phyloP scores from a whole-genome alignment of 257 asterid species.

The Capsicum chinense region DNA sequence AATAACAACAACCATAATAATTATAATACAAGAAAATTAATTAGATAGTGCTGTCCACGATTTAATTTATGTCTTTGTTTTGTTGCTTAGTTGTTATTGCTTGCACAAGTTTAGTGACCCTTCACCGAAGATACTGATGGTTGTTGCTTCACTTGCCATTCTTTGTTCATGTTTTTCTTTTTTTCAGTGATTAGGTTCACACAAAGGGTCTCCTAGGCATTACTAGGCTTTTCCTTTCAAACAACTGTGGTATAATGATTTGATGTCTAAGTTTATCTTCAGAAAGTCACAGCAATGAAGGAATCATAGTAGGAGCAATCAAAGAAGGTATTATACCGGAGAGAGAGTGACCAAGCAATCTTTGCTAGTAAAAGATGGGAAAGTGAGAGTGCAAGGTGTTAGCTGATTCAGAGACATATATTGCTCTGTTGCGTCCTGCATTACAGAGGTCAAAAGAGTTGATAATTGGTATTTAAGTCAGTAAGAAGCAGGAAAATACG shows the following conservation, averaged over 20 bases:
- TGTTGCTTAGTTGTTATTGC: neutral
- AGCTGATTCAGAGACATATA: neutral
- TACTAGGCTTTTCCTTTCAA: neutral
- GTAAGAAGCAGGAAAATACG: neutral
- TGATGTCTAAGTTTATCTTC: neutral
- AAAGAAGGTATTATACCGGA: neutral
- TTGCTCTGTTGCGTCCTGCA: conserved; percentile 2
- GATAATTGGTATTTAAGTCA: conserved; percentile 2
- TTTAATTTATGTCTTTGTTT: neutral
- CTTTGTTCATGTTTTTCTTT: neutral
- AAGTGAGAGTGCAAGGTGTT: conserved; percentile 13
- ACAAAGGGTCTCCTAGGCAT: neutral
- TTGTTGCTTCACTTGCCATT: conserved; percentile 1
- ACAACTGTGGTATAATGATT: neutral
- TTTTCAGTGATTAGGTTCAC: neutral
- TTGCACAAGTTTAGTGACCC: neutral
- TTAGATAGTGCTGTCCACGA: neutral
- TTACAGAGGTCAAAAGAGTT: conserved; percentile 1
- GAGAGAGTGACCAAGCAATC: conserved; percentile 15
- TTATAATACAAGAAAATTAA: neutral
- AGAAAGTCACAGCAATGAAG: neutral
- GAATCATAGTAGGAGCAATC: neutral
- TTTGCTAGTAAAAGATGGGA: conserved; percentile 1
- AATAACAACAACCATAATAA: neutral
- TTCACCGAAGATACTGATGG: neutral